These are phyloP conservation scores for Melanomma pulvis-pyrius DNA, from an alignment of 495 filamentous ascomycete species.

Conservation along the genomic window DNA sequence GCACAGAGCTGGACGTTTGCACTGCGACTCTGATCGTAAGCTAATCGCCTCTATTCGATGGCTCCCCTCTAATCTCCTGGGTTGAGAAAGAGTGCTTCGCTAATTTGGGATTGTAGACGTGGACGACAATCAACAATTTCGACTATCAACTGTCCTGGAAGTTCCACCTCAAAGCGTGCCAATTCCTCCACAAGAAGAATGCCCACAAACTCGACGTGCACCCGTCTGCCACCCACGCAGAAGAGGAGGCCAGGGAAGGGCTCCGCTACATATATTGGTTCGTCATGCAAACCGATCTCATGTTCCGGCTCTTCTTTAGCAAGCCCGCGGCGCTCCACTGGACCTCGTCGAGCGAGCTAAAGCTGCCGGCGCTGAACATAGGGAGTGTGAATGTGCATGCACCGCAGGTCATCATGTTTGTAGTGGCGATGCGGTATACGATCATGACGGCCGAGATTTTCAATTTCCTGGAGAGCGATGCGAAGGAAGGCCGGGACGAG, in stretches of 20 bases:
- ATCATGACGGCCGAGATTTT: constrained; percentile 14
- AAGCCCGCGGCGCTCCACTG: constrained; percentile 4
- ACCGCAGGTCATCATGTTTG: neutral
- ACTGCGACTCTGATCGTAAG: constrained; percentile 1
- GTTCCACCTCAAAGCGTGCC: constrained; percentile 20
- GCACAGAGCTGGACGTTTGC: constrained; percentile 1
- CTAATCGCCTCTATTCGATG: neutral
- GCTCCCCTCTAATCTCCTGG: neutral
- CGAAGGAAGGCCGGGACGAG: neutral
- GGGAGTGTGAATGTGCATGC: neutral
- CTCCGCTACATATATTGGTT: constrained; percentile 13
- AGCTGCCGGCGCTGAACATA: neutral
- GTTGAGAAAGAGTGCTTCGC: neutral
- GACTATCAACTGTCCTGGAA: constrained; percentile 27
- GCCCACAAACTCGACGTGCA: constrained; percentile 9
- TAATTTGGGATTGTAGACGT: neutral
- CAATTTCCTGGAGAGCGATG: neutral
- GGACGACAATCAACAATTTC: constrained; percentile 20
- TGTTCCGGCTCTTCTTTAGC: constrained; percentile 17
- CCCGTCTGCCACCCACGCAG: constrained; percentile 1
- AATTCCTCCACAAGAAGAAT: constrained; percentile 9
- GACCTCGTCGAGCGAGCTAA: neutral
- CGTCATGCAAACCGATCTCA: constrained; percentile 12
- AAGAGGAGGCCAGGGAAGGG: constrained; percentile 5
- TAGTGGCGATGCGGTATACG: constrained; percentile 6